Base-by-base conservation (phyloP, 768 basidiomycete species). In the Thelephora ganbajun region DNA sequence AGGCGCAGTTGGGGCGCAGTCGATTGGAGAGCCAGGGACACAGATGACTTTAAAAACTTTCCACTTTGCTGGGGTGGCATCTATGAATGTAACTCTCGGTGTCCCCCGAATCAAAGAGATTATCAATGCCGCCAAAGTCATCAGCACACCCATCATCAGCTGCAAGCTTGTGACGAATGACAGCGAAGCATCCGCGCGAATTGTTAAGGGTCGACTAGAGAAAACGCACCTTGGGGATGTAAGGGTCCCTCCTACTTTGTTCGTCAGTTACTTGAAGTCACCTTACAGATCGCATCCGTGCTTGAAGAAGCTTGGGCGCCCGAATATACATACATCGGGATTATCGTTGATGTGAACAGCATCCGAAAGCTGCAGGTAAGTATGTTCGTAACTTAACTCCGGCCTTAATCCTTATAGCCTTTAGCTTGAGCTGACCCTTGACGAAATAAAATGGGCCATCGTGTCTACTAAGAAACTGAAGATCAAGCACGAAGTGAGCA, bases 41-140 rank as follows among this genome's bases (percentile, higher is more conserved):
- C 96, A 99, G 61, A 99, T 99, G 96, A 98, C 94, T 1, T 65
- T 98, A 54, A 98, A 98, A 67, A 98, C 96, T 48, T 99, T 99
- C 79, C 96, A 99, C 72, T 99, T 98, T 65, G 96, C 96, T 57
- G 96, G 96, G 68, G 94, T 99, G 52, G 96, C 96, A 6, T 94
- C 93, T 34, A 99, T 98, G 96, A 98, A 97, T 66, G 91, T 99
- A 53, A 99, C 96, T 0, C 78, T 98, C 34, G 96, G 96, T 65
- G 96, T 98, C n/a, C 96, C 96, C 2, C 94, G 96, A 58, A 98
- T 99, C 67, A 98, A 98, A 64, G 96, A 99, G 65, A 98, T 99
- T 54, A 99, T 99, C 71, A 99, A 98, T 56, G 96, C 92, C 2
- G 89, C 96, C n/a, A 99, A 96, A 62, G 65, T 72, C 35, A 98